phyloP scores from a whole-genome alignment of 352 stramenopile genomes.

The Globisporangium okanoganense region DNA sequence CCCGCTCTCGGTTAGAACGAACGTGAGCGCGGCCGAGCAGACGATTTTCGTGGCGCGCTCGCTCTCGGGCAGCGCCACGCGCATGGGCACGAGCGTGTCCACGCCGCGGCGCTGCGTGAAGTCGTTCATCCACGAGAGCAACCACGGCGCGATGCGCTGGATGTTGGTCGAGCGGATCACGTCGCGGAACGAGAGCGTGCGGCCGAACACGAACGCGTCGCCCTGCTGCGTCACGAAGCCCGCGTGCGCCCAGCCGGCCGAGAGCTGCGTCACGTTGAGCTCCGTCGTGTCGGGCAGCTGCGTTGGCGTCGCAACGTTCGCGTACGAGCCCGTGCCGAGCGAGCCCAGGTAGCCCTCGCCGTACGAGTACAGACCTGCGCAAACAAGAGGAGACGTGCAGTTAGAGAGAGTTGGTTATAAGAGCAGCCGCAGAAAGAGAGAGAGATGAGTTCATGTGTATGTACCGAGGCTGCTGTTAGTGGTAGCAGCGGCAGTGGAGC shows the following conservation, averaged over 20 bases:
- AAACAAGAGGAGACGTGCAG: neutral
- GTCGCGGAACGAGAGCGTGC: slow-evolving; percentile 80
- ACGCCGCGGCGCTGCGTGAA: slow-evolving; percentile 62
- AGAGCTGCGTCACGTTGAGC: slow-evolving; percentile 56
- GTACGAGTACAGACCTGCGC: slow-evolving; percentile 60
- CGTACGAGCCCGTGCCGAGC: slow-evolving; percentile 66
- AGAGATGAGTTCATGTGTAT: neutral
- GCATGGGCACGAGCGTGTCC: slow-evolving; percentile 55
- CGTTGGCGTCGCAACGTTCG: slow-evolving; percentile 41
- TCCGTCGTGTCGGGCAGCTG: slow-evolving; percentile 37
- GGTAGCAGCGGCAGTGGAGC: neutral
- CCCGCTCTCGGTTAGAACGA: slow-evolving; percentile 69
- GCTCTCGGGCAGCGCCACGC: slow-evolving; percentile 53
- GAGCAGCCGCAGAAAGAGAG: neutral
- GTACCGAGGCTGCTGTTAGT: neutral
- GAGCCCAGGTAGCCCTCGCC: slow-evolving; percentile 75
- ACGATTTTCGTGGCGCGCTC: slow-evolving; percentile 74
- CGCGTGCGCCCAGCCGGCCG: slow-evolving; percentile 72
- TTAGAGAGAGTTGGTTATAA: neutral
- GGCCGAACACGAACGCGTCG: slow-evolving; percentile 70
- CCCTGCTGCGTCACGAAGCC: slow-evolving; percentile 70
- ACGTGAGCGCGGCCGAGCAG: slow-evolving; percentile 77
- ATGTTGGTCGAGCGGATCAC: slow-evolving; percentile 85
- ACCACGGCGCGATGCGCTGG: slow-evolving; percentile 65
- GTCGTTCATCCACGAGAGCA: slow-evolving; percentile 67